Percentiles rank a stretch among this genome's conserved stretches.
phyloP scores from a whole-genome alignment of 768 basidiomycete species.

The Amanita fuliginea region DNA sequence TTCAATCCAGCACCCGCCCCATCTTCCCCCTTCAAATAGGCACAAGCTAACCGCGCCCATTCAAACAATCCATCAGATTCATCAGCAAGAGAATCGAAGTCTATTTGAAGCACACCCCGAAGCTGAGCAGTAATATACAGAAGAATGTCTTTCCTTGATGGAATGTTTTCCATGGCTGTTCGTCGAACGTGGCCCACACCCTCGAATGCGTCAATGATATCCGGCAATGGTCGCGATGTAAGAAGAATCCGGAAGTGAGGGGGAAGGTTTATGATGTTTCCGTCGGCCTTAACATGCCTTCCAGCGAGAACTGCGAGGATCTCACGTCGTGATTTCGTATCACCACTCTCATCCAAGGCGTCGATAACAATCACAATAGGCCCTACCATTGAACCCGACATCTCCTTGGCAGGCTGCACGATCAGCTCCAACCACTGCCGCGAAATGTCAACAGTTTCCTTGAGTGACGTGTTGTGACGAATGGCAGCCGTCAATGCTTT shows the following conservation, averaged over 20 bases:
- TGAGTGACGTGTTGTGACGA: background rate
- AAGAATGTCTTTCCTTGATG: conserved; percentile 3
- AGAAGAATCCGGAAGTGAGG: conserved; percentile 18
- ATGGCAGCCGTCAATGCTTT: too few species aligned
- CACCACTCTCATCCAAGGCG: too few species aligned
- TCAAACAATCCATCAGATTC: conserved; percentile 20
- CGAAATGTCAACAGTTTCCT: background rate
- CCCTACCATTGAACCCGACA: background rate
- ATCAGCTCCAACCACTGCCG: background rate
- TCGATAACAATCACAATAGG: background rate
- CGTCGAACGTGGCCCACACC: background rate
- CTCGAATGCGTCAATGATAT: conserved; percentile 11
- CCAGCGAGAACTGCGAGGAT: background rate
- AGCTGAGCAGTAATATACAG: background rate
- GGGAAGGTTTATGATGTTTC: conserved; percentile 10
- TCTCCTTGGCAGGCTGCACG: background rate
- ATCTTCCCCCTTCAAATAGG: conserved; percentile 10
- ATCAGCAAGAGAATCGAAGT: conserved; percentile 11
- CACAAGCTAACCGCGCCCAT: conserved; percentile 21
- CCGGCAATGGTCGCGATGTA: conserved; percentile 17
- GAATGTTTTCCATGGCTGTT: conserved; percentile 9
- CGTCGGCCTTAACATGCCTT: background rate
- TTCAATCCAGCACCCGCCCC: background rate
- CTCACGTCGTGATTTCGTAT: background rate
- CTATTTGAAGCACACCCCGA: background rate